Conservation (phyloP, 176 grass and related monocot genomes). For the Dendrocalamus sinicus region DNA sequence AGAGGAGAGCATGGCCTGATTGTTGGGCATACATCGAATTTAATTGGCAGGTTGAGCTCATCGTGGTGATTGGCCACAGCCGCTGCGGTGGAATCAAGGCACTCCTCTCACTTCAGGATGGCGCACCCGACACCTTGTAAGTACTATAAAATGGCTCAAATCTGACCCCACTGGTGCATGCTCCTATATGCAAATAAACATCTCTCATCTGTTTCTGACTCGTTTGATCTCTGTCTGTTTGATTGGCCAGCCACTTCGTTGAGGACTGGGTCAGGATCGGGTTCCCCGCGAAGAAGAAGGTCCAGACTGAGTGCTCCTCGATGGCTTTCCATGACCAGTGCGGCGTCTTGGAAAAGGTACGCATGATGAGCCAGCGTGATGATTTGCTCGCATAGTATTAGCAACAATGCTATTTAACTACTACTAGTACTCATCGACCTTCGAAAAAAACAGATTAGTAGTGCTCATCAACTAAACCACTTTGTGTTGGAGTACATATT, state of each 20-base stretch:
- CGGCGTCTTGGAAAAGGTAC: conserved; percentile 71
- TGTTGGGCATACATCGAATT: not conserved
- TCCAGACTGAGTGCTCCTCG: conserved; percentile 26
- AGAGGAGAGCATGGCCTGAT: not conserved
- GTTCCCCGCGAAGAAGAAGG: conserved; percentile 64
- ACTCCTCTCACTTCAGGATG: conserved; percentile 73
- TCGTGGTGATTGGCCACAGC: conserved; percentile 96
- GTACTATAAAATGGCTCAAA: not conserved
- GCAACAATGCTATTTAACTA: not conserved
- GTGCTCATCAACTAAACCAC: too few relatives aligned
- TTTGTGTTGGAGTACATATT: too few relatives aligned
- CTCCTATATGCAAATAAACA: not conserved
- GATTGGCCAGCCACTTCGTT: conserved; percentile 65
- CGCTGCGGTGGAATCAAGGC: conserved; percentile 93
- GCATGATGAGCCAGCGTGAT: not conserved
- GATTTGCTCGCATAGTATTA: not conserved
- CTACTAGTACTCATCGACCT: not conserved
- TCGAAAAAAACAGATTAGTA: not conserved
- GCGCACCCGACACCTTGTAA: conserved; percentile 67
- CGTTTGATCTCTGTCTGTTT: not conserved
- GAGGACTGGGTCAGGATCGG: conserved; percentile 93
- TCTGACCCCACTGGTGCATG: not conserved
- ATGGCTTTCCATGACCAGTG: conserved; percentile 67
- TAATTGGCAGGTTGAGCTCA: conserved; percentile 57
- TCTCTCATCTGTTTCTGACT: not conserved